Base-by-base conservation (phyloP, 257 asterid species). In the Solanum corneliomulleri region DNA sequence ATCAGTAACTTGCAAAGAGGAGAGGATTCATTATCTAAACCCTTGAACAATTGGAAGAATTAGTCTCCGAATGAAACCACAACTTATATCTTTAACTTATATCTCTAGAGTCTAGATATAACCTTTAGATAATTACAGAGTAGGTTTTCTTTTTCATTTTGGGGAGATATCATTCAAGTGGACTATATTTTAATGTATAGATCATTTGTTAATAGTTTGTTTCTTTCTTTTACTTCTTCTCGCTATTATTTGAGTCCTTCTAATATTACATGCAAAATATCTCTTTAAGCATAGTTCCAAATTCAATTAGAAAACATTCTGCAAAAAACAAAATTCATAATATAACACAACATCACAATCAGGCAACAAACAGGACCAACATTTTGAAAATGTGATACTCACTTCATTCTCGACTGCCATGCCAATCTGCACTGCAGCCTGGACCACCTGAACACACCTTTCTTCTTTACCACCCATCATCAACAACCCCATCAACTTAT, bases 361-460 rank as follows among this genome's bases (percentile, higher is more conserved):
- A 4, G 11, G 29, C 68, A 47, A 47, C 25, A 77, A 77, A 25
- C 37, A 76, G 2, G n/a, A 42, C 35, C 29, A 45, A 69, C 82
- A 85, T 69, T 25, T 68, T 71, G 75, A 27, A 68, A 29, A 71
- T 76, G 87, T 84, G 86, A 44, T 66, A 87, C 95, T 95, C 89
- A 95, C 99, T 91, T 97, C 99, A 64, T 94, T 88, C 91, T 97
- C 99, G 85, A 97, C 87, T 21, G 98, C 98, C 37, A 83, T 86
- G 84, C 99, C 99, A 88, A 97, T 94, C 86, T 95, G 97, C 68
- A 94, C 91, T 3, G 99, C 98, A 64, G 98, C 98, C 87, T 95
- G 98, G 52, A 97, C 98, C 41, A 97, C 98, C 1, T 95, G 95
- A 80, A 97, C 98, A 80, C 93, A 90, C 93, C 95, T 92, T 39